Conservation (phyloP, 768 basidiomycete species). For the Pleurotus eryngii region DNA sequence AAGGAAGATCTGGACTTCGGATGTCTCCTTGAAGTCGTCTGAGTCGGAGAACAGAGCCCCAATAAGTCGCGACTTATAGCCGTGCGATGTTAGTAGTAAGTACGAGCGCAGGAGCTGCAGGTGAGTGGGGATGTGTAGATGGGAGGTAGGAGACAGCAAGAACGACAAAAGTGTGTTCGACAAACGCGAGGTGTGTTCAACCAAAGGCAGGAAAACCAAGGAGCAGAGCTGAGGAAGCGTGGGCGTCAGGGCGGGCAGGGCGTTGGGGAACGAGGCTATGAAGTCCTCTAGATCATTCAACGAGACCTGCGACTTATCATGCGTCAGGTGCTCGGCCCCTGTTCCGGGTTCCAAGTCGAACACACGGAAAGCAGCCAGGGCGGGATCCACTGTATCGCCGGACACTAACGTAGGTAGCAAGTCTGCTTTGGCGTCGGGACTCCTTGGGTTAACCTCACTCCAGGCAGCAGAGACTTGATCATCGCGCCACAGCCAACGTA, state of each 20-base stretch:
- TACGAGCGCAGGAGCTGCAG: slow-evolving; percentile 70
- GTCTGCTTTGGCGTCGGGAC: not conserved
- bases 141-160: slow-evolving; percentile 59
- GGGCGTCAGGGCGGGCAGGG: slow-evolving; percentile 61
- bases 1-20: slow-evolving; percentile 9
- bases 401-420: slow-evolving; percentile 11
- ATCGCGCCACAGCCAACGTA: slow-evolving; percentile 66
- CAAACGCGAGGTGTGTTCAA: slow-evolving; percentile 59
- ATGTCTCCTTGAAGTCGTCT: slow-evolving; percentile 43
- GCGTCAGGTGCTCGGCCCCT: slow-evolving; percentile 18
- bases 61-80: slow-evolving; percentile 69
- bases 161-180: slow-evolving; percentile 65
- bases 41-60: slow-evolving; percentile 77
- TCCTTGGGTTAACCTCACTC: slow-evolving; percentile 17
- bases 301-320: slow-evolving; percentile 23
- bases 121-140: slow-evolving; percentile 68
- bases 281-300: slow-evolving; percentile 39
- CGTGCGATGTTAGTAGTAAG: slow-evolving; percentile 65
- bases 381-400: slow-evolving; percentile 18
- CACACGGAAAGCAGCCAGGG: slow-evolving; percentile 44
- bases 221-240: slow-evolving; percentile 59
- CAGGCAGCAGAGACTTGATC: slow-evolving; percentile 50
- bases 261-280: slow-evolving; percentile 52
- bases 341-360: slow-evolving; percentile 69
- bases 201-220: slow-evolving; percentile 59